Base-by-base conservation (phyloP, 805 yeast genomes). In the Brettanomyces sp. region DNA sequence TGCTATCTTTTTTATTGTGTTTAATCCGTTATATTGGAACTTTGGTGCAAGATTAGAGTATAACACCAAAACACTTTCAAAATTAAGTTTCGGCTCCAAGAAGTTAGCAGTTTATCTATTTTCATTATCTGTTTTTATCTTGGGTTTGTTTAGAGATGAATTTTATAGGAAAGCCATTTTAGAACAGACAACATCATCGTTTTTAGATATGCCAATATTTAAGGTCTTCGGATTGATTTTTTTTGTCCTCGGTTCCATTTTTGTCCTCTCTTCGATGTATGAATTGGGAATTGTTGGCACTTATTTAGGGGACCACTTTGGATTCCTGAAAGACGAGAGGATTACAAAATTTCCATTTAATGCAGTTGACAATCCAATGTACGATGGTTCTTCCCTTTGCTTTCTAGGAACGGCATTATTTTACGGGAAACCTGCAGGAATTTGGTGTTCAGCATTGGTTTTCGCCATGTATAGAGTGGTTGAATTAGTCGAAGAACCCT, bases 11-110 rank as follows among this genome's bases (percentile, higher is more conserved):
- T 76, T 85, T 30, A 85, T 93, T 55, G 80, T 82, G 13, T 90
- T 93, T 76, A 93, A 93, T 63, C 99, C 99, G 14, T 76, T 85
- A 32, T 91, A 90, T 62, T 93, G 99, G 99, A 93, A 93, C 63
- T 74, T 84, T 47, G 95, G 78, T 22, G 99, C 99, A 5, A 76
- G 98, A 55, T 57, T 77, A 25, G 98, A 93, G 62, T 87, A 87
- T 72, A 77, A 78, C 49, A 79, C 86, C 13, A 84, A 85, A 53
- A 56, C 84, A 45, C 66, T 91, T 45, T 86, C 98, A 21, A 87
- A 83, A 56, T 50, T 85, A 21, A 74, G 84, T 1, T 82, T 85
- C 30, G 82, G 86, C 23, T 74, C 73, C 45, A 70, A 81, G 36
- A 77, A 73, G 46, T 64, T 67, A 14, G 99, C 97, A 3, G 95